phyloP scores from a whole-genome alignment of 768 basidiomycete species.

The Tricholoma terreum region DNA sequence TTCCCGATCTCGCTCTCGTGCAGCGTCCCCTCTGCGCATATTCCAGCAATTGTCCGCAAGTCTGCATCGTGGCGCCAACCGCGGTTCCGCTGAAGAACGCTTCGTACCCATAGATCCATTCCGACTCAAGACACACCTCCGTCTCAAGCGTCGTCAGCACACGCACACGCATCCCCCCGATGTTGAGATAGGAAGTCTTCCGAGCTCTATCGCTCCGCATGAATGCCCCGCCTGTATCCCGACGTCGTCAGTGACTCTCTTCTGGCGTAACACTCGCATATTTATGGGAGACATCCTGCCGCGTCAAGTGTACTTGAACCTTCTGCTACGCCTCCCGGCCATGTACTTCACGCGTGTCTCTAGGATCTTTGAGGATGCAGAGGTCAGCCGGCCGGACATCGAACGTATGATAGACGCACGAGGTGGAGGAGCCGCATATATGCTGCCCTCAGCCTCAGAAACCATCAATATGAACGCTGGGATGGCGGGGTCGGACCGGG shows the following conservation, averaged over 20 bases:
- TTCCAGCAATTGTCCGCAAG: constrained; percentile 51
- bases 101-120: constrained; percentile 60
- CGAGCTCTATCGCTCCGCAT: constrained; percentile 4
- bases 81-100: constrained; percentile 45
- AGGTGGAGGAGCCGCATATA: constrained; percentile 11
- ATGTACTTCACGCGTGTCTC: constrained; percentile 80
- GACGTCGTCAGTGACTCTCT: not conserved
- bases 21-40: constrained; percentile 57
- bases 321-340: constrained; percentile 67
- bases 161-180: constrained; percentile 4
- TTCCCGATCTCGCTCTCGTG: constrained; percentile 51
- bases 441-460: constrained; percentile 11
- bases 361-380: constrained; percentile 72
- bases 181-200: not conserved
- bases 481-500: constrained; percentile 6
- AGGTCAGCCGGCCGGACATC: constrained; percentile 73
- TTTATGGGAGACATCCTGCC: constrained; percentile 35
- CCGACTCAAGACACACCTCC: constrained; percentile 27
- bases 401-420: constrained; percentile 40
- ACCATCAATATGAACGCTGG: constrained; percentile 5
- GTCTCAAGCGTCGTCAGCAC: constrained; percentile 10
- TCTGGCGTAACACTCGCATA: constrained; percentile 7
- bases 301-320: constrained; percentile 25
- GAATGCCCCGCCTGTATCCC: constrained; percentile 9
- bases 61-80: constrained; percentile 37